Conservation (phyloP, 306 rosid genomes). For the Pterocarpus macrocarpus region DNA sequence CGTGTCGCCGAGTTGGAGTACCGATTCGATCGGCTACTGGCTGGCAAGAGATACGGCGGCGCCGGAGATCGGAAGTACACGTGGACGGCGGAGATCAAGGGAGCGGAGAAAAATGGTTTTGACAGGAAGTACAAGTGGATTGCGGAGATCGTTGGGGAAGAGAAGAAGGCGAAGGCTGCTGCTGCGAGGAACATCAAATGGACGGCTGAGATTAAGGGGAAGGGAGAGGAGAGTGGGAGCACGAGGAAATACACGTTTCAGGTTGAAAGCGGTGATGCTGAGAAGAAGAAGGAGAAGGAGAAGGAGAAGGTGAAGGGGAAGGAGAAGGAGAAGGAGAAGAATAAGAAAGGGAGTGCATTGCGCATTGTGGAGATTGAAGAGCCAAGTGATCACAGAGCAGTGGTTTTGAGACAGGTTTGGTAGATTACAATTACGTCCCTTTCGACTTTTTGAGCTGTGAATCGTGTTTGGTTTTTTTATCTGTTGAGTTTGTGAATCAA, state of each 20-base stretch:
- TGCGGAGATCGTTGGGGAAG: constrained; percentile 70
- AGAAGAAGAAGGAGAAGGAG: constrained; percentile 54
- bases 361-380: constrained; percentile 92
- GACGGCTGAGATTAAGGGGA: constrained; percentile 89
- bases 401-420: constrained; percentile 81
- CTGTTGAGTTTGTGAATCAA: constrained; percentile 11
- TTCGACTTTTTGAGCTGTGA: not conserved
- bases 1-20: constrained; percentile 77
- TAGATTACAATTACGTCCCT: not conserved
- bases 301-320: constrained; percentile 38
- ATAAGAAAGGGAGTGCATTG: constrained; percentile 56
- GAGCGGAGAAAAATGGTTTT: constrained; percentile 57
- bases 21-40: constrained; percentile 65
- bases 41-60: constrained; percentile 41
- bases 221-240: constrained; percentile 61
- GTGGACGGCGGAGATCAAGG: constrained; percentile 86
- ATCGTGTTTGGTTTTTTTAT: not conserved
- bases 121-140: constrained; percentile 82
- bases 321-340: constrained; percentile 45
- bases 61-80: constrained; percentile 76
- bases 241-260: constrained; percentile 68
- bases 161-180: constrained; percentile 46
- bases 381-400: constrained; percentile 63
- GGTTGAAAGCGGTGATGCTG: constrained; percentile 57
- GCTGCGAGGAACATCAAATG: constrained; percentile 67